Percentiles rank a stretch among this genome's conserved stretches.
These are phyloP conservation scores for Penicillium samsonianum DNA, from an alignment of 495 filamentous ascomycete genomes.

Conservation along the genomic window DNA sequence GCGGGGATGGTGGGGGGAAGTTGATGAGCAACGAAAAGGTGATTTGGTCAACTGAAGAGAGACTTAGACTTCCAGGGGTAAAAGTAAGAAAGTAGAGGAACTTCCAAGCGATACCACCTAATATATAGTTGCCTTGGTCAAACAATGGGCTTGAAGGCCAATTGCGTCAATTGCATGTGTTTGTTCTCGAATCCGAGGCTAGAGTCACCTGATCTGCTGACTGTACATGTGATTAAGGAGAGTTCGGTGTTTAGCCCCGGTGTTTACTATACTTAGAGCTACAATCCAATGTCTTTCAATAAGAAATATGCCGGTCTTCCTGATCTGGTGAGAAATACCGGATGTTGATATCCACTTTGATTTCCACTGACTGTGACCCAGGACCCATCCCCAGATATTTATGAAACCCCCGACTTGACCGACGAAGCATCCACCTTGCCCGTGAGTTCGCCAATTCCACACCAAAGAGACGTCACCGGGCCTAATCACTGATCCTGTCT, in stretches of 20 bases:
- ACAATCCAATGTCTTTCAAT: constrained; percentile 44
- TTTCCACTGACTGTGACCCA: constrained; percentile 35
- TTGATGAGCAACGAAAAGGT: not conserved
- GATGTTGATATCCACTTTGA: not conserved
- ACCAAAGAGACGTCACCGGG: constrained; percentile 4
- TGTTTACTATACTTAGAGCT: constrained; percentile 11
- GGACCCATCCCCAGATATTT: constrained; percentile 91
- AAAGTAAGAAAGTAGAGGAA: not conserved
- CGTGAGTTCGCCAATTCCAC: constrained; percentile 45
- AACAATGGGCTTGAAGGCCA: not conserved
- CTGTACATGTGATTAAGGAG: constrained; percentile 10
- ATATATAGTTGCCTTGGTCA: constrained; percentile 2
- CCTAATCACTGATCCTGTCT: constrained; percentile 16
- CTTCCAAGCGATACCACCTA: not conserved
- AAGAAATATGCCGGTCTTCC: constrained; percentile 83
- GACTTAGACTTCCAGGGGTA: not conserved
- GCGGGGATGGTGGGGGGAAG: constrained; percentile 18
- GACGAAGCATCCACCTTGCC: constrained; percentile 84
- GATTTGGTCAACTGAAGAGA: not conserved
- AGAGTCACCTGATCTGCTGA: constrained; percentile 24
- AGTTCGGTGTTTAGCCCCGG: constrained; percentile 13
- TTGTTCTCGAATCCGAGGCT: constrained; percentile 25
- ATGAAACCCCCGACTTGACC: constrained; percentile 89
- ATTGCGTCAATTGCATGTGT: constrained; percentile 15
- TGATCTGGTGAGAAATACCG: constrained; percentile 64